Evolutionary conservation across 495 filamentous ascomycete species (phyloP).

Genomic region (Cryomyces antarcticus): DNA sequence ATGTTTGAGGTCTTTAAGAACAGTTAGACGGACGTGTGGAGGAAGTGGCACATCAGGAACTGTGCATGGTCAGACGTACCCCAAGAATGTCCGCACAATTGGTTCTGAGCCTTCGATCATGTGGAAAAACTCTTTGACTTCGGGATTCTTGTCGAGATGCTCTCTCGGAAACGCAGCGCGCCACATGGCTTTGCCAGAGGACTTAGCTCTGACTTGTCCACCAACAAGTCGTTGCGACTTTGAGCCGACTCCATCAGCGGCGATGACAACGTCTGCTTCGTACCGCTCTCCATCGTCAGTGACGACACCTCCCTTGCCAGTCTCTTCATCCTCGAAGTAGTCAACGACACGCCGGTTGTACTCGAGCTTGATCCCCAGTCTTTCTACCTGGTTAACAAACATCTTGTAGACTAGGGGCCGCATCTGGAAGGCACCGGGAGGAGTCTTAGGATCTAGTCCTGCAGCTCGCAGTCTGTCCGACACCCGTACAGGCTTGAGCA

Average conservation of each 20-base stretch:
- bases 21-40: no score
- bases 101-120: constrained; percentile 15
- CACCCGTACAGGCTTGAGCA: constrained; percentile 14
- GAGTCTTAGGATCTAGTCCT: constrained; percentile 21
- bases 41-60: no score
- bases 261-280: constrained; percentile 35
- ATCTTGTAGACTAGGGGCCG: constrained; percentile 34
- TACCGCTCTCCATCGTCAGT: constrained; percentile 28
- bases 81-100: constrained; percentile 16
- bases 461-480: constrained; percentile 12
- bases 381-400: constrained; percentile 29
- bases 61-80: no score
- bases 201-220: constrained; percentile 28
- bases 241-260: constrained; percentile 36
- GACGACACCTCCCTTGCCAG: constrained; percentile 22
- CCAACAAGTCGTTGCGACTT: constrained; percentile 28
- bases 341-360: constrained; percentile 29
- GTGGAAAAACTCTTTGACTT: constrained; percentile 21
- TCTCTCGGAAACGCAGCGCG: constrained; percentile 26
- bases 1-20: constrained; percentile 26
- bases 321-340: constrained; percentile 27
- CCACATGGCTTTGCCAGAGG: constrained; percentile 32
- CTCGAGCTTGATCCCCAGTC: constrained; percentile 28
- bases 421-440: constrained; percentile 21
- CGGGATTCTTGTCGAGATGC: constrained; percentile 14